These are phyloP conservation scores for Carex scoparia DNA, from an alignment of 176 grass and related monocot genomes.

Conservation along the genomic window DNA sequence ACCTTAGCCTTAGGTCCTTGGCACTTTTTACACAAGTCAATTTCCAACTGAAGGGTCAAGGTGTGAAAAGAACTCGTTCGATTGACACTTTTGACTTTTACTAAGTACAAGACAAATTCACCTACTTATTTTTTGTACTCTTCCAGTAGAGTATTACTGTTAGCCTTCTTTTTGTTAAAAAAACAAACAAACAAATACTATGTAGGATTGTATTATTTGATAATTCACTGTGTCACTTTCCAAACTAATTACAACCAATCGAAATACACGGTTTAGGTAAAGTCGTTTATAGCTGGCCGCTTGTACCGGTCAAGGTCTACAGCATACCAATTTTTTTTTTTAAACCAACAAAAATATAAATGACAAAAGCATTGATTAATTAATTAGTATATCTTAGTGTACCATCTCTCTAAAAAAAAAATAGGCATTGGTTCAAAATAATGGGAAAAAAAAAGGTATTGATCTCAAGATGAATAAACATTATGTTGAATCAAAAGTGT, in stretches of 20 bases:
- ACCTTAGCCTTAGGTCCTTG: background rate
- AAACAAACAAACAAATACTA: background rate
- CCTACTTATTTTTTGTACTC: slow-evolving; percentile 5
- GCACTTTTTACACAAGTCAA: slow-evolving; percentile 1
- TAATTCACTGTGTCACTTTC: background rate
- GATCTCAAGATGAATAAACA: background rate
- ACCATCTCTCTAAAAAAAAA: background rate
- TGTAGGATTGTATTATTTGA: background rate
- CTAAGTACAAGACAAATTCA: background rate
- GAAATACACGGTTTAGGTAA: background rate
- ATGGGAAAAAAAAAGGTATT: background rate
- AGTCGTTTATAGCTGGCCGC: background rate
- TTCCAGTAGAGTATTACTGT: background rate
- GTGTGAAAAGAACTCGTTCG: background rate
- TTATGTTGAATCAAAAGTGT: background rate
- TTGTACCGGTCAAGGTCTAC: background rate
- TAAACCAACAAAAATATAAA: background rate
- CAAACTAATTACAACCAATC: no score
- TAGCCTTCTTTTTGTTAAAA: background rate
- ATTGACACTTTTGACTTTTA: slow-evolving; percentile 14
- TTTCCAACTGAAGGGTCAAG: background rate
- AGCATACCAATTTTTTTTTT: background rate
- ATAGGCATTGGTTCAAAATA: background rate
- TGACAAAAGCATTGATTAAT: background rate
- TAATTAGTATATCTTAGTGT: background rate